Evolutionary conservation across 2,329 filamentous ascomycete genomes (phyloP).

Genomic region (Hymenoscyphus scutula): DNA sequence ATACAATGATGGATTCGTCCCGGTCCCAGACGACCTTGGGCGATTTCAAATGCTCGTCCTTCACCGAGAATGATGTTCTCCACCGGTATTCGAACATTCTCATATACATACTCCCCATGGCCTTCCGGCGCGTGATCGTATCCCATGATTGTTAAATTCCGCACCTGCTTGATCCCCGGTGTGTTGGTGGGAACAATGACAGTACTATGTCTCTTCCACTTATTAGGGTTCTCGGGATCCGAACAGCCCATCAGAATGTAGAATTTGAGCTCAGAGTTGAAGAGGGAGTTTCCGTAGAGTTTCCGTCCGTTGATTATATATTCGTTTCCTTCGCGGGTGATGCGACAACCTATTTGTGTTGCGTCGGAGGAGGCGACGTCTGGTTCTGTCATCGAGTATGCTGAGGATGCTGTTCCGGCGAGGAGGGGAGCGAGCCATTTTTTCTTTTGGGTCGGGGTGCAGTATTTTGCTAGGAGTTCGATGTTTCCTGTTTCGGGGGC

Average conservation of each 20-base stretch:
- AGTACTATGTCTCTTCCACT: constrained; percentile 42
- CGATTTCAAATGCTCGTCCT: constrained; percentile 43
- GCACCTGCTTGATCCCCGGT: constrained; percentile 40
- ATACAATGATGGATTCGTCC: constrained; percentile 45
- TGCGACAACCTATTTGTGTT: constrained; percentile 44
- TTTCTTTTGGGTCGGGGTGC: constrained; percentile 48
- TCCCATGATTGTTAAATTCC: constrained; percentile 43
- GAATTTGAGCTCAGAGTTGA: constrained; percentile 34
- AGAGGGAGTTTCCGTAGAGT: constrained; percentile 42
- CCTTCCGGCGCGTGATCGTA: constrained; percentile 44
- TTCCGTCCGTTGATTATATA: constrained; percentile 44
- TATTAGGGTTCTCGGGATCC: constrained; percentile 40
- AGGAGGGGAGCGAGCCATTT: constrained; percentile 49
- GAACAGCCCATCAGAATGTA: constrained; percentile 37
- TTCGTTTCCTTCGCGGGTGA: constrained; percentile 38
- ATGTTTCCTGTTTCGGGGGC: constrained; percentile 52
- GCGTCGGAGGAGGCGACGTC: constrained; percentile 50
- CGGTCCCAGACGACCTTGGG: constrained; percentile 42
- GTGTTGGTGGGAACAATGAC: constrained; percentile 41
- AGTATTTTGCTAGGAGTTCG: constrained; percentile 52
- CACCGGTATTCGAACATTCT: constrained; percentile 41
- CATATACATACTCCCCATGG: constrained; percentile 43
- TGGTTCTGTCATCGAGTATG: constrained; percentile 52
- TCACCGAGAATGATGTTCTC: constrained; percentile 44
- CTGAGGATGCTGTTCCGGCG: constrained; percentile 47